Evolutionary conservation across 2,329 filamentous ascomycete genomes (phyloP).

Genomic region (Scortechinia acanthostroma): DNA sequence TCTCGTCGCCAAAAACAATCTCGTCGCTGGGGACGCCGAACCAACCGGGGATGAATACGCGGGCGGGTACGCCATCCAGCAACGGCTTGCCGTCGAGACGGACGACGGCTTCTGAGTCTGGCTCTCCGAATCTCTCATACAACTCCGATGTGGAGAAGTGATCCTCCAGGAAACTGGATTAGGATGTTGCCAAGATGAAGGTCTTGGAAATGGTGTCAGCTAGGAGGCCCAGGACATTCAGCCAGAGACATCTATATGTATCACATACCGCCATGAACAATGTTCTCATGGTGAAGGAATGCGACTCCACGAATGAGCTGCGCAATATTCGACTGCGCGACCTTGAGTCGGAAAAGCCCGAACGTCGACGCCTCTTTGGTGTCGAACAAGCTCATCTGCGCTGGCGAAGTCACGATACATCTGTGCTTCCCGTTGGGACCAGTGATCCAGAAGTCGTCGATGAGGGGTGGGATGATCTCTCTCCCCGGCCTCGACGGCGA

Average conservation of each 20-base stretch:
- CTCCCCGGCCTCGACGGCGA: too few relatives aligned
- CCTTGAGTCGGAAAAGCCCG: not conserved
- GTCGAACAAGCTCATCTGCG: not conserved
- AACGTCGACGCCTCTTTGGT: not conserved
- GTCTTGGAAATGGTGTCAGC: not conserved
- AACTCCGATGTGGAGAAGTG: not conserved
- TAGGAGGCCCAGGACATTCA: not conserved
- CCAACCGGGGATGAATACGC: not conserved
- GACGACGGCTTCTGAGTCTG: not conserved
- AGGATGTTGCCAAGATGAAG: not conserved
- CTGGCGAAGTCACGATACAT: not conserved
- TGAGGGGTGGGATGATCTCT: not conserved
- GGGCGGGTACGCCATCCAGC: not conserved
- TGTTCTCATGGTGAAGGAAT: conserved; percentile 7
- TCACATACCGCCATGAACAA: conserved; percentile 3
- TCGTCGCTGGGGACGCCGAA: not conserved
- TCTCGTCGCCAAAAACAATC: not conserved
- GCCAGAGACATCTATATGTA: not conserved
- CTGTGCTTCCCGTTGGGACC: not conserved
- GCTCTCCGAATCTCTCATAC: not conserved
- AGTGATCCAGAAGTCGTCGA: not conserved
- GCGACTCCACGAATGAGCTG: conserved; percentile 8
- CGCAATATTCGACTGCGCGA: not conserved
- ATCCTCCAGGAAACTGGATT: not conserved
- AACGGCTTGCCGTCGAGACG: not conserved